Conservation (phyloP, 495 filamentous ascomycete species). For the Aspergillus leporis region DNA sequence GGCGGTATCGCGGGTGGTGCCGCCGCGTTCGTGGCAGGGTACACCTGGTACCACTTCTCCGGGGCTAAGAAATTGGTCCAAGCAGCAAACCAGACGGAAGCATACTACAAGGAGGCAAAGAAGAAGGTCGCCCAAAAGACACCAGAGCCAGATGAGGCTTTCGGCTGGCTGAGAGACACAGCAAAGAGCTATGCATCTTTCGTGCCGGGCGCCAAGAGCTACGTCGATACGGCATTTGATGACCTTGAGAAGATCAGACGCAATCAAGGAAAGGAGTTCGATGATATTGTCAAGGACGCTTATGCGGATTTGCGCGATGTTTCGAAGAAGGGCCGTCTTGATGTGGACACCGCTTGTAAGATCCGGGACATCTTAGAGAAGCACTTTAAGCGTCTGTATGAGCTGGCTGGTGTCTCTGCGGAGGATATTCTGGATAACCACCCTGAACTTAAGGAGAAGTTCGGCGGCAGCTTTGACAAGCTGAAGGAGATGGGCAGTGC, state of each 20-base stretch:
- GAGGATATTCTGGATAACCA: conserved; percentile 64
- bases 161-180: conserved; percentile 56
- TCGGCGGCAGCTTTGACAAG: conserved; percentile 61
- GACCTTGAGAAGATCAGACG: conserved; percentile 60
- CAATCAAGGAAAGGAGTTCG: conserved; percentile 62
- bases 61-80: conserved; percentile 54
- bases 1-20: conserved; percentile 52
- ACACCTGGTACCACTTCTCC: conserved; percentile 58
- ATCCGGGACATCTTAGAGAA: conserved; percentile 55
- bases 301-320: conserved; percentile 57
- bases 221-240: conserved; percentile 61
- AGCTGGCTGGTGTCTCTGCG: conserved; percentile 55
- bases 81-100: conserved; percentile 50
- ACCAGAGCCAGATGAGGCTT: conserved; percentile 58
- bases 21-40: conserved; percentile 50
- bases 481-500: conserved; percentile 63
- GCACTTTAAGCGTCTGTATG: conserved; percentile 47
- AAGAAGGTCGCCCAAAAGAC: conserved; percentile 52
- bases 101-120: conserved; percentile 51
- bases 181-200: conserved; percentile 62
- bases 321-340: conserved; percentile 47
- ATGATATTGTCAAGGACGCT: conserved; percentile 58
- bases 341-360: conserved; percentile 50
- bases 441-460: conserved; percentile 63
- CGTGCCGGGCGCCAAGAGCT: conserved; percentile 63